Conservation (phyloP, 441 rosid genomes). For the Breynia disticha region DNA sequence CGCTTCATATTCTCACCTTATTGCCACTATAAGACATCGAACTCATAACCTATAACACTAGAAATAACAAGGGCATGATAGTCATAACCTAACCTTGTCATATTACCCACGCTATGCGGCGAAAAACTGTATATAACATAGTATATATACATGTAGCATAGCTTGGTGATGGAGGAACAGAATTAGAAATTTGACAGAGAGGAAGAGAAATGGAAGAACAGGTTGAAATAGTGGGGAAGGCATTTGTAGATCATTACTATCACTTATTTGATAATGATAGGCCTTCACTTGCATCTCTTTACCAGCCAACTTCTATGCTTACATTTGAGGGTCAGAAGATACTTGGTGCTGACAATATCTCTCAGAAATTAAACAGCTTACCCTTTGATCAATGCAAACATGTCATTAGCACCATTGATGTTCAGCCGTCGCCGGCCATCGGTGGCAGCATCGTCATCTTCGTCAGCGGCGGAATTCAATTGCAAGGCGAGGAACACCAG, state of each 20-base stretch:
- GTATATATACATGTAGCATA: constrained; percentile 2
- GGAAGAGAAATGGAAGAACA: constrained; percentile 42
- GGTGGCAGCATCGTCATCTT: constrained; percentile 64
- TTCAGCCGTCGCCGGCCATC: constrained; percentile 48
- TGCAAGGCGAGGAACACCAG: constrained; percentile 59
- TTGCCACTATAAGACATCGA: no score
- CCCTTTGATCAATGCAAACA: constrained; percentile 65
- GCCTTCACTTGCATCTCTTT: constrained; percentile 40
- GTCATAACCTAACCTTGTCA: no score
- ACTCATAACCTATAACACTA: no score
- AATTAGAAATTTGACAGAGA: constrained; percentile 8
- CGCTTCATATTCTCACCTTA: constrained; percentile 19
- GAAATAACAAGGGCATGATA: no score
- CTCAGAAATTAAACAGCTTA: constrained; percentile 43
- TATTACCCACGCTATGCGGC: no score
- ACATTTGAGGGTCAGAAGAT: constrained; percentile 68
- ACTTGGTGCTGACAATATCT: constrained; percentile 42
- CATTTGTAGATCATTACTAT: constrained; percentile 74
- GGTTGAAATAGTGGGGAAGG: constrained; percentile 53
- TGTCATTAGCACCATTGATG: constrained; percentile 55
- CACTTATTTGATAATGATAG: constrained; percentile 58
- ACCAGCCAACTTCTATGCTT: constrained; percentile 57
- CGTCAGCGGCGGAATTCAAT: constrained; percentile 68
- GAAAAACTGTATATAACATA: no score
- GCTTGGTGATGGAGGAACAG: background rate